These are phyloP conservation scores for Lyophyllum decastes DNA, from an alignment of 768 basidiomycete species.

Conservation along the genomic window DNA sequence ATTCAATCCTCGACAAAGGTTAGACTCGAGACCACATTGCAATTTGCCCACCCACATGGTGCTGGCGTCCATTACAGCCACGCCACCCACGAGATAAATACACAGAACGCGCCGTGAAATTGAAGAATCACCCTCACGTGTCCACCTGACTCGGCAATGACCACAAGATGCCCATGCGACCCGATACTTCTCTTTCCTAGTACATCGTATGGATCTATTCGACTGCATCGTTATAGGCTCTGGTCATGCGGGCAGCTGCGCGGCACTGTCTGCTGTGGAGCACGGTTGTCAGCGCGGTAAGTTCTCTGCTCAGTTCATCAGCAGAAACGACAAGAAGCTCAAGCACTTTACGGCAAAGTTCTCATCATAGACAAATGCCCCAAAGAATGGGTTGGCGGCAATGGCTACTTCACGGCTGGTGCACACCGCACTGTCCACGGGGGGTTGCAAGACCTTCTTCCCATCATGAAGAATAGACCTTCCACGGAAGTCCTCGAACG, in stretches of 20 bases:
- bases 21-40: background rate
- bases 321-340: background rate
- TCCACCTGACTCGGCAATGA: constrained; percentile 11
- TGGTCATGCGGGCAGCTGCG: constrained; percentile 68
- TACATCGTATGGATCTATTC: constrained; percentile 22
- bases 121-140: constrained; percentile 3
- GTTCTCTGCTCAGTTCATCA: constrained; percentile 2
- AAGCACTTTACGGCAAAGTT: constrained; percentile 31
- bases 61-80: constrained; percentile 3
- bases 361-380: constrained; percentile 70
- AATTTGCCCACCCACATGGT: background rate
- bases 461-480: constrained; percentile 50
- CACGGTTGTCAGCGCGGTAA: constrained; percentile 54
- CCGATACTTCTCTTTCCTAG: background rate
- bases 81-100: background rate
- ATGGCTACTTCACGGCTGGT: constrained; percentile 74
- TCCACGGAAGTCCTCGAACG: constrained; percentile 36
- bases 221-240: constrained; percentile 69
- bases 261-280: constrained; percentile 61
- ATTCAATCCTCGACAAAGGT: background rate
- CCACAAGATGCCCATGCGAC: constrained; percentile 2
- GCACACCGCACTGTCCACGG: constrained; percentile 64
- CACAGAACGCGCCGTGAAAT: background rate
- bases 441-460: constrained; percentile 61
- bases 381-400: constrained; percentile 64